These are phyloP conservation scores for Tephrocybe sp. DNA, from an alignment of 768 basidiomycete genomes.

Conservation along the genomic window DNA sequence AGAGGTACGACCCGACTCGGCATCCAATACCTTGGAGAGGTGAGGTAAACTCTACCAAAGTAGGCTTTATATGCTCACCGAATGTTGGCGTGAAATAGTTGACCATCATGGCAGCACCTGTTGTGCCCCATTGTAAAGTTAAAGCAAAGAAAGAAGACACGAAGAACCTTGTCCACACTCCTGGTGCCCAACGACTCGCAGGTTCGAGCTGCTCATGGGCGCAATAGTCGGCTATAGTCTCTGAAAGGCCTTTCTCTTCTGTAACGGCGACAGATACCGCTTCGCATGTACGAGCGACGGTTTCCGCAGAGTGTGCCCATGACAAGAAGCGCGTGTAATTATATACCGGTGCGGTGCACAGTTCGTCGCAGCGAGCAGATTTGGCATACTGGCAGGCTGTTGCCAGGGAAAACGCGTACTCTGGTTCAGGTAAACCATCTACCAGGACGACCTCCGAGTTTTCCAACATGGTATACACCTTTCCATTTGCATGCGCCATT, in stretches of 20 bases:
- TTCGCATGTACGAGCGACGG: constrained; percentile 13
- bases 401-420: constrained; percentile 7
- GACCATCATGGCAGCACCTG: constrained; percentile 21
- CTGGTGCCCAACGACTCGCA: constrained; percentile 3
- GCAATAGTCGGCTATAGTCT: neutral
- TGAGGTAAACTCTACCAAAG: neutral
- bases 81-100: constrained; percentile 21
- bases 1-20: constrained; percentile 20
- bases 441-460: neutral
- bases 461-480: constrained; percentile 18
- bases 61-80: constrained; percentile 14
- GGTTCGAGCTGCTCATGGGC: neutral
- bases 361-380: constrained; percentile 16
- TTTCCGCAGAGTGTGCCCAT: constrained; percentile 16
- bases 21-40: constrained; percentile 19
- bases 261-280: neutral
- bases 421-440: neutral
- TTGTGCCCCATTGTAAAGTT: constrained; percentile 25
- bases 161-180: neutral
- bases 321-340: constrained; percentile 22
- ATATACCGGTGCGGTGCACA: constrained; percentile 16
- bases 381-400: neutral
- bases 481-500: constrained; percentile 25
- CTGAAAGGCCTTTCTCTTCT: neutral
- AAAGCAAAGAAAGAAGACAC: constrained; percentile 9